Evolutionary conservation across 2,329 filamentous ascomycete species (phyloP).

Genomic region (Diaporthe sp.): DNA sequence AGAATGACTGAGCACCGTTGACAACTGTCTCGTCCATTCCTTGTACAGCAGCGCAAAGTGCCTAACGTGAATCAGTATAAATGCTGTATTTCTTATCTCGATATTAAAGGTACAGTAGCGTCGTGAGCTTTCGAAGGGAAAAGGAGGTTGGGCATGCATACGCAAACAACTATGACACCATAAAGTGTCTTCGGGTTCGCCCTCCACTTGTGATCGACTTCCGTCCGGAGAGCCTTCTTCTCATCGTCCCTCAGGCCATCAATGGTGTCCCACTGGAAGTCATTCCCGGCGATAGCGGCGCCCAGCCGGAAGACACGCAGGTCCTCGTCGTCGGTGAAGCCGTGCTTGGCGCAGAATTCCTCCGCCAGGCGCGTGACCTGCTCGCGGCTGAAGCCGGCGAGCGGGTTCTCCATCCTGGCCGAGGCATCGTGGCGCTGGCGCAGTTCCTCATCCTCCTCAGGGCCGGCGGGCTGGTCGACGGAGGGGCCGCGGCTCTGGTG

Average conservation of each 20-base stretch:
- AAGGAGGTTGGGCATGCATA: constrained; percentile 44
- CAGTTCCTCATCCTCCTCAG: constrained; percentile 45
- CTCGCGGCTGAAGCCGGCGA: constrained; percentile 56
- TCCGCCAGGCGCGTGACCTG: constrained; percentile 70
- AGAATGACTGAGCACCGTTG: constrained; percentile 78
- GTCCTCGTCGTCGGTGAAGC: constrained; percentile 68
- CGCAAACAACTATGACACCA: constrained; percentile 69
- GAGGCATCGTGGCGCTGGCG: constrained; percentile 53
- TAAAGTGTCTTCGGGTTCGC: constrained; percentile 77
- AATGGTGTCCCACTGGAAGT: constrained; percentile 64
- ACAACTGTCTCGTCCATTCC: constrained; percentile 81
- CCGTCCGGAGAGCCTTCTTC: constrained; percentile 68
- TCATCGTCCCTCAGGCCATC: constrained; percentile 71
- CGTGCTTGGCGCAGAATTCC: constrained; percentile 69
- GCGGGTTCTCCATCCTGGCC: constrained; percentile 56
- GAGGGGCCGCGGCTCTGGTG: constrained; percentile 41
- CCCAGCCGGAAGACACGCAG: constrained; percentile 72
- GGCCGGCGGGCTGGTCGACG: not conserved
- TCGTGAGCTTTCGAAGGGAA: not conserved
- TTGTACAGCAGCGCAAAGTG: constrained; percentile 77
- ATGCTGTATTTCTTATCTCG: not conserved
- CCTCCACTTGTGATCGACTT: constrained; percentile 75
- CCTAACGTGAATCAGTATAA: constrained; percentile 64
- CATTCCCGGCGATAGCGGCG: constrained; percentile 69
- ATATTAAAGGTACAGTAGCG: not conserved